Conservation (phyloP, 2,329 filamentous ascomycete genomes). For the Zarea fungicola region DNA sequence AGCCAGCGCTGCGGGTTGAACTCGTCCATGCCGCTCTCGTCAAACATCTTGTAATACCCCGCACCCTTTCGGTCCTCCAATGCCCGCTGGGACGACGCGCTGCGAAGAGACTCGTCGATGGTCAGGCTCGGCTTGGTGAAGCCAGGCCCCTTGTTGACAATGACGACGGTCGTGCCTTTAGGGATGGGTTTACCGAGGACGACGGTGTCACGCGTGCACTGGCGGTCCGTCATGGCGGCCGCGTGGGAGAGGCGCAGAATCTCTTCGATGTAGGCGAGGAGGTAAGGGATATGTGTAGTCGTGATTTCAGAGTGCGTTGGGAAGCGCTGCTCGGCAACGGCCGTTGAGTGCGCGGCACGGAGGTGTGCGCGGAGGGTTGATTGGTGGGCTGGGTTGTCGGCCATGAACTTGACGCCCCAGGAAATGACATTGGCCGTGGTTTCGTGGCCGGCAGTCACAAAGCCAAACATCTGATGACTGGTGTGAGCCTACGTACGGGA, state of each 20-base stretch:
- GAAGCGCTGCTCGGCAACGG: slow-evolving; percentile 14
- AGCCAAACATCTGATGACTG: slow-evolving; percentile 13
- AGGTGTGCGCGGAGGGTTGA: slow-evolving; percentile 18
- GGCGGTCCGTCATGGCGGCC: slow-evolving; percentile 21
- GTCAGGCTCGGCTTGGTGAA: slow-evolving; percentile 14
- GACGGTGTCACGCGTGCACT: slow-evolving; percentile 21
- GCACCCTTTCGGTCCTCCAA: background rate
- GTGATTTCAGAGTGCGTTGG: slow-evolving; percentile 24
- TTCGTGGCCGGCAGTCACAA: slow-evolving; percentile 21
- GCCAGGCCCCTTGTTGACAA: slow-evolving; percentile 19
- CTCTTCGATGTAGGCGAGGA: slow-evolving; percentile 30
- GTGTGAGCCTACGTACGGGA: slow-evolving; percentile 14
- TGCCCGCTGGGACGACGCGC: background rate
- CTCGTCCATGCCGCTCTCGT: slow-evolving; percentile 3
- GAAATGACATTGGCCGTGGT: slow-evolving; percentile 18
- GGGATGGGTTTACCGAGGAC: slow-evolving; percentile 25
- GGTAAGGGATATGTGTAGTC: slow-evolving; percentile 20
- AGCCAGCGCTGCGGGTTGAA: slow-evolving; percentile 16
- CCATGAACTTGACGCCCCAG: slow-evolving; percentile 20
- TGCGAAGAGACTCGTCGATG: slow-evolving; percentile 3
- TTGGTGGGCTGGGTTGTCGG: slow-evolving; percentile 15
- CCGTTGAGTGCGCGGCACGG: slow-evolving; percentile 15
- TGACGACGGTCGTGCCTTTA: slow-evolving; percentile 22
- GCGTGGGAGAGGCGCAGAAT: slow-evolving; percentile 23
- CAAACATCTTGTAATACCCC: slow-evolving; percentile 8